Conservation (phyloP, 2,329 filamentous ascomycete species). For the Talaromyces sp. region DNA sequence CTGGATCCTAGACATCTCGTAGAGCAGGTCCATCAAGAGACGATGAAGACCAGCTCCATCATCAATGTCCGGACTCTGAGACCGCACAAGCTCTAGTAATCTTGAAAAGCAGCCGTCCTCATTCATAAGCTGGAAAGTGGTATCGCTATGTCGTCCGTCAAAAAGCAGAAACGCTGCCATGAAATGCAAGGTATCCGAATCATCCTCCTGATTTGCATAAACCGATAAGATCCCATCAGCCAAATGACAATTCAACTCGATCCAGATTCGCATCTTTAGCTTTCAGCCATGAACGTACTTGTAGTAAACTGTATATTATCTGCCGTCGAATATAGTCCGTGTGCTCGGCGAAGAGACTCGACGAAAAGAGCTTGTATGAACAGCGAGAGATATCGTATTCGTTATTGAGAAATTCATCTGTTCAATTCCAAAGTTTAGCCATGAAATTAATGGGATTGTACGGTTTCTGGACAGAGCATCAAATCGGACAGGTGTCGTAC, state of each 20-base stretch:
- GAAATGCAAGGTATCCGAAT: slow-evolving; percentile 71
- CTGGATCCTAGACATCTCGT: slow-evolving; percentile 95
- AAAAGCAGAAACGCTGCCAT: slow-evolving; percentile 80
- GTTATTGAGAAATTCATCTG: slow-evolving; percentile 66
- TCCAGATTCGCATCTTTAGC: neutral
- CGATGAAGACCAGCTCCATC: slow-evolving; percentile 63
- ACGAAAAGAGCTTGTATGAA: slow-evolving; percentile 71
- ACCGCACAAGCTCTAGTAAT: slow-evolving; percentile 74
- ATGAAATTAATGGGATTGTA: neutral
- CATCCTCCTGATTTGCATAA: slow-evolving; percentile 65
- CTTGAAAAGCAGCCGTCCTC: slow-evolving; percentile 77
- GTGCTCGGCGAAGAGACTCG: slow-evolving; percentile 68
- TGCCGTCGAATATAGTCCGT: slow-evolving; percentile 85
- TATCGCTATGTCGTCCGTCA: slow-evolving; percentile 75
- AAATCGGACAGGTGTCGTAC: slow-evolving; percentile 33
- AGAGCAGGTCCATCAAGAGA: slow-evolving; percentile 79
- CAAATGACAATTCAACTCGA: neutral
- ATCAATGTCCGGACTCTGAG: slow-evolving; percentile 48
- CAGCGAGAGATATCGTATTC: slow-evolving; percentile 79
- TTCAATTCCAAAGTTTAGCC: slow-evolving; percentile 15
- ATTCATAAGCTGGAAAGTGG: slow-evolving; percentile 81
- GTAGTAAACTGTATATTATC: slow-evolving; percentile 82
- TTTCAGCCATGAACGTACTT: slow-evolving; percentile 41
- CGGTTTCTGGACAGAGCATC: neutral
- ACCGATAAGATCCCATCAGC: neutral